These are phyloP conservation scores for Euryodendron excelsum DNA, from an alignment of 148 eudicot species.

Conservation along the genomic window DNA sequence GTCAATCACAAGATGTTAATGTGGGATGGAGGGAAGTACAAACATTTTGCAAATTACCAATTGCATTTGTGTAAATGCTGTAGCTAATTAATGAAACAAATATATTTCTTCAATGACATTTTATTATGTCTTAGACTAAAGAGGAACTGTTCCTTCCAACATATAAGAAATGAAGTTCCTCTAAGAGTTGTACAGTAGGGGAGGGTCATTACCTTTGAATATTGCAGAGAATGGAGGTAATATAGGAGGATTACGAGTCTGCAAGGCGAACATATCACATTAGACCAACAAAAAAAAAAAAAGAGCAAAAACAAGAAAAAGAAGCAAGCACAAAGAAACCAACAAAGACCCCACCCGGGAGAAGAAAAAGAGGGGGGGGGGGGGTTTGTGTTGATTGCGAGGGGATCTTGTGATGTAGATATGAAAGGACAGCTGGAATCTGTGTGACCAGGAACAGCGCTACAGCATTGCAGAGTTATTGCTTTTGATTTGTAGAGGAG, in stretches of 20 bases:
- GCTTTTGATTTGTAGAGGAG: not conserved
- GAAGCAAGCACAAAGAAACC: no score
- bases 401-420: no score
- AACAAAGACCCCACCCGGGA: no score
- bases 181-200: not conserved
- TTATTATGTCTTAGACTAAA: not conserved
- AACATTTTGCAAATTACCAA: no score
- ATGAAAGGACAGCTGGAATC: not conserved
- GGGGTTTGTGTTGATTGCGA: no score
- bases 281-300: not conserved
- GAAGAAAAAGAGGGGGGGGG: no score
- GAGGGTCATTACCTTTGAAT: slow-evolving; percentile 50
- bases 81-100: not conserved
- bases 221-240: slow-evolving; percentile 82
- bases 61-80: not conserved
- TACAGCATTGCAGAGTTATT: not conserved
- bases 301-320: not conserved
- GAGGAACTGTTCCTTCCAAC: not conserved
- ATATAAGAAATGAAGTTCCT: not conserved
- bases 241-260: slow-evolving; percentile 80
- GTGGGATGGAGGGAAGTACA: no score
- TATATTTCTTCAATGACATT: not conserved
- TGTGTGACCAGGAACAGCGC: not conserved
- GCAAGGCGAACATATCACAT: slow-evolving; percentile 28
- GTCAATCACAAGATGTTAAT: no score